Percentiles rank a stretch among this genome's conserved stretches.
Conservation (phyloP, 495 filamentous ascomycete species). For the Barbatosphaeria neglecta region DNA sequence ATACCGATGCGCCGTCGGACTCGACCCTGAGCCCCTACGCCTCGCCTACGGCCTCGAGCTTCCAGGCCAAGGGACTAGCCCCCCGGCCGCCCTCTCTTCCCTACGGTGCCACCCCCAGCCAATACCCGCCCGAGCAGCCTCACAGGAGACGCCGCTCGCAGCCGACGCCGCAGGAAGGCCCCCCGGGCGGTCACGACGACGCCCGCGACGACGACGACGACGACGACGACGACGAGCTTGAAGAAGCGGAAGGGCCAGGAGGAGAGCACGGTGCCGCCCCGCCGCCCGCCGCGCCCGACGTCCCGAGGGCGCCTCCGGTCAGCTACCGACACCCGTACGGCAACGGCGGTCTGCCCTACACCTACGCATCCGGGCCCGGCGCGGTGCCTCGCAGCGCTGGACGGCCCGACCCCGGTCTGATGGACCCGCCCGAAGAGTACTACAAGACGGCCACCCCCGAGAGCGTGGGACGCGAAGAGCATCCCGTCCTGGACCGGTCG, state of each 20-base stretch:
- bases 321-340: slow-evolving; percentile 43
- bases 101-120: slow-evolving; percentile 29
- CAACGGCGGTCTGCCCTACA: slow-evolving; percentile 20
- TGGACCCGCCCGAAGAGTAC: slow-evolving; percentile 30
- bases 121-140: slow-evolving; percentile 30
- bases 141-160: slow-evolving; percentile 22
- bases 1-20: slow-evolving; percentile 34
- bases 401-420: slow-evolving; percentile 15
- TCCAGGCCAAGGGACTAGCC: slow-evolving; percentile 32
- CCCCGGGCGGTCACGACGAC: slow-evolving; percentile 19
- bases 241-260: no score
- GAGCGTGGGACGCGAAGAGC: slow-evolving; percentile 13
- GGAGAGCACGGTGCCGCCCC: slow-evolving; percentile 13
- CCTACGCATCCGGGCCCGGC: slow-evolving; percentile 13
- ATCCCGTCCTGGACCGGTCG: slow-evolving; percentile 20
- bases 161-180: slow-evolving; percentile 18
- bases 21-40: slow-evolving; percentile 39
- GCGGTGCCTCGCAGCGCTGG: slow-evolving; percentile 13
- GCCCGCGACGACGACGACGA: slow-evolving; percentile 19
- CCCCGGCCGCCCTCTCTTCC: slow-evolving; percentile 38
- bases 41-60: slow-evolving; percentile 36
- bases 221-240: slow-evolving; percentile 21
- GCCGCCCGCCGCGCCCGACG: slow-evolving; percentile 47
- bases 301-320: slow-evolving; percentile 44
- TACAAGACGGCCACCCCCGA: slow-evolving; percentile 20